Base-by-base conservation (phyloP, 2,329 filamentous ascomycete genomes). In the Penicillium sp. region DNA sequence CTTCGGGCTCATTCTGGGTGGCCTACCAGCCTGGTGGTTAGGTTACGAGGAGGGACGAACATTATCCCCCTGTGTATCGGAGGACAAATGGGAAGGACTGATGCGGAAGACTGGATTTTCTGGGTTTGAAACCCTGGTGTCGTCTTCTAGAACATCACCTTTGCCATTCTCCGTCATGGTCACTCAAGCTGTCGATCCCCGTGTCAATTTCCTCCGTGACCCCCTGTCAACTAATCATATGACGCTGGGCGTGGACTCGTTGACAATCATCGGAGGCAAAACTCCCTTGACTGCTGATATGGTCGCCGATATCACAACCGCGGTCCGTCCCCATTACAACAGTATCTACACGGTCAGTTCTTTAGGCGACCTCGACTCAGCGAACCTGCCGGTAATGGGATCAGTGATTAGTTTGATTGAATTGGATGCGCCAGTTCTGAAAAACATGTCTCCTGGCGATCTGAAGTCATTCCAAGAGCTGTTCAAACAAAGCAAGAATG, bases 21-120 rank as follows among this genome's bases (percentile, higher is more conserved):
- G 59, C 0, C 56, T 77, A 5, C 63, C 68, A 5, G 71, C 66
- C 2, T 77, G 74, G 75, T 76, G 73, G 73, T 31, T 59, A n/a
- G 66, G 66, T 0, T 43, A 59, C 11, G 35, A 59, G 8, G 63
- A 71, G 44, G 70, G 69, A 0, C 61, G 68, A 25, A 37, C 22
- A 0, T 38, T 61, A 3, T 65, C 61, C 7, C 74, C 75, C 0
- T 67, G 55, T 16, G 47, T 71, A 7, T 61, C 63, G 4, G 45
- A 62, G 5, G 55, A 56, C 1, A 56, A 67, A 33, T 78, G 77
- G 76, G 58, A 73, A 38, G 40, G 45, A 1, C 44, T 68, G 10
- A 61, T 78, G 42, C 46, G 50, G 9, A 50, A 61, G 2, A 61
- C 66, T 7, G 73, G 73, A 11, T 75, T 74, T 52, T 68, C 70